These are phyloP conservation scores for Pythium myriotylum DNA, from an alignment of 352 stramenopile genomes.

Conservation along the genomic window DNA sequence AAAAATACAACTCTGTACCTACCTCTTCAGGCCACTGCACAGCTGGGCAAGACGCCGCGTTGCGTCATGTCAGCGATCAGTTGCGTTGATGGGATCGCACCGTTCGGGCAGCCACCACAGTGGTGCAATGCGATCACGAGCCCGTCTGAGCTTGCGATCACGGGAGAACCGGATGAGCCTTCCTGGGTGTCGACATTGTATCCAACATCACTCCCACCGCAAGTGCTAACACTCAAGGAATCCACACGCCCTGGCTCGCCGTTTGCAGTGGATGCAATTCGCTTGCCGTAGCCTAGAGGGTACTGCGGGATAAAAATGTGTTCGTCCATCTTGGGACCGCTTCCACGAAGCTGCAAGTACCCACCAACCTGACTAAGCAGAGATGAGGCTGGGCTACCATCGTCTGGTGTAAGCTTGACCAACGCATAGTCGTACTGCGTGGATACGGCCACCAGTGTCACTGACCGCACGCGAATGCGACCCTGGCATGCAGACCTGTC, in stretches of 20 bases:
- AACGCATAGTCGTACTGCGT: constrained; percentile 47
- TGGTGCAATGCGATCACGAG: constrained; percentile 77
- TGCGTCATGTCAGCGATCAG: constrained; percentile 50
- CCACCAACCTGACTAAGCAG: constrained; percentile 35
- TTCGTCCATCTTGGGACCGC: constrained; percentile 37
- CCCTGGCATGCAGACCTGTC: constrained; percentile 51
- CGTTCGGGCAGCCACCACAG: constrained; percentile 76
- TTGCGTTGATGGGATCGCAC: constrained; percentile 49
- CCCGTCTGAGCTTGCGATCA: constrained; percentile 58
- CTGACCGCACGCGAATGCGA: constrained; percentile 34
- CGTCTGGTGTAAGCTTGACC: constrained; percentile 33
- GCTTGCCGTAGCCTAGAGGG: constrained; percentile 41
- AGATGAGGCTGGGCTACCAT: constrained; percentile 31
- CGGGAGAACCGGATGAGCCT: constrained; percentile 67
- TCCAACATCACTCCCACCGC: constrained; percentile 51
- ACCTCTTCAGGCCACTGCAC: constrained; percentile 11
- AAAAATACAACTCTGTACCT: neutral
- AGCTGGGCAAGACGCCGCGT: constrained; percentile 31
- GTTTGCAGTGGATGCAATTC: constrained; percentile 34
- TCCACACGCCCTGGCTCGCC: constrained; percentile 32
- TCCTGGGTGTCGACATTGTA: constrained; percentile 82
- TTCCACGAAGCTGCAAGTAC: constrained; percentile 41
- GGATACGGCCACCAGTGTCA: constrained; percentile 43
- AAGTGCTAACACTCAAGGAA: constrained; percentile 42
- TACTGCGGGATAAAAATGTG: constrained; percentile 50